Conservation (phyloP, 768 basidiomycete genomes). For the Amylocystis lapponica region DNA sequence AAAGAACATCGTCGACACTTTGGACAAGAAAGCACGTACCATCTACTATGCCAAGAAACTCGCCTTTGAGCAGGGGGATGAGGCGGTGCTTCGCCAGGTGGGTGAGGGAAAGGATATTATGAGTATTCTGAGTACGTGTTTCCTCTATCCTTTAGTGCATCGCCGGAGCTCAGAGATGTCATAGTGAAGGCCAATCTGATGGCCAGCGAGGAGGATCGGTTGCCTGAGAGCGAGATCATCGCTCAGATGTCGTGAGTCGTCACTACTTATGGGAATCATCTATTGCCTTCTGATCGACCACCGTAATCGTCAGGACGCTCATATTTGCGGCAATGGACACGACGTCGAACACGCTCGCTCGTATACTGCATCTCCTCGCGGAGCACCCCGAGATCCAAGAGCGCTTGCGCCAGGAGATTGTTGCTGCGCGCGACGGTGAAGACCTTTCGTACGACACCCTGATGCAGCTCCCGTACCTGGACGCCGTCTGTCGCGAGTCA, state of each 20-base stretch:
- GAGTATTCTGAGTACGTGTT: slow-evolving; percentile 27
- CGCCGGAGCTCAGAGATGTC: too few species aligned
- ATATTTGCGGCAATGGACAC: slow-evolving; percentile 21
- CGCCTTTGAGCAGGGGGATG: slow-evolving; percentile 28
- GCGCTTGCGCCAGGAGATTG: slow-evolving; percentile 20
- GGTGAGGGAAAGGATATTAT: slow-evolving; percentile 38
- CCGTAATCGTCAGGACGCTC: slow-evolving; percentile 2
- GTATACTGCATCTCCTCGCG: slow-evolving; percentile 18
- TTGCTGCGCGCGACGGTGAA: slow-evolving; percentile 20
- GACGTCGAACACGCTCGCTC: slow-evolving; percentile 17
- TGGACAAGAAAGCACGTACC: slow-evolving; percentile 29
- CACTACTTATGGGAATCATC: neutral
- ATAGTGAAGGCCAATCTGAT: slow-evolving; percentile 38
- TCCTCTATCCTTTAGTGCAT: slow-evolving; percentile 24
- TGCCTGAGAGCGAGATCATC: slow-evolving; percentile 30
- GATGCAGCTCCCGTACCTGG: slow-evolving; percentile 49
- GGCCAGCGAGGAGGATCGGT: slow-evolving; percentile 15
- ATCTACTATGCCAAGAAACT: slow-evolving; percentile 35
- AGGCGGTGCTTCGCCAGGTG: slow-evolving; percentile 9
- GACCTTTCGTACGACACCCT: slow-evolving; percentile 21
- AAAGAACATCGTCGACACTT: slow-evolving; percentile 28
- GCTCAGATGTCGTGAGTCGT: slow-evolving; percentile 30
- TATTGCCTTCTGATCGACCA: neutral
- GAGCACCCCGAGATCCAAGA: slow-evolving; percentile 29
- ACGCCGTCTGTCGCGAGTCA: slow-evolving; percentile 53